Conservation (phyloP, 169 alveolate species). For the Babesia microti region DNA sequence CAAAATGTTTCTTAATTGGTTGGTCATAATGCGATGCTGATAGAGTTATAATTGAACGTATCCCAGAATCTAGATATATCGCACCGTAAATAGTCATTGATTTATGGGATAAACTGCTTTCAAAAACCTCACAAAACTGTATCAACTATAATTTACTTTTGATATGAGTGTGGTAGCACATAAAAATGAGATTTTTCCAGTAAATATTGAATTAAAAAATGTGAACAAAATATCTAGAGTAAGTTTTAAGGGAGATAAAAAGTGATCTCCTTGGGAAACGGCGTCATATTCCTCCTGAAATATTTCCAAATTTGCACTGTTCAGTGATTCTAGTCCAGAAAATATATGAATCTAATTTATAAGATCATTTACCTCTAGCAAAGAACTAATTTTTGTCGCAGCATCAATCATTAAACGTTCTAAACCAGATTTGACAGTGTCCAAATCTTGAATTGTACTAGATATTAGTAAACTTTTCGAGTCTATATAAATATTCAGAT, state of each 20-base stretch:
- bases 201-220: conserved; percentile 10
- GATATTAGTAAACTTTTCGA: conserved; percentile 16
- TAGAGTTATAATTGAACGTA: conserved; percentile 26
- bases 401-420: conserved; percentile 18
- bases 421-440: conserved; percentile 12
- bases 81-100: conserved; percentile 46
- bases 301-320: conserved; percentile 14
- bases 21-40: conserved; percentile 35
- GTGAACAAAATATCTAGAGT: conserved; percentile 13
- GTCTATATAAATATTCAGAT: background rate
- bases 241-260: background rate
- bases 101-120: conserved; percentile 8
- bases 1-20: conserved; percentile 13
- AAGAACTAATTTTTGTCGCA: conserved; percentile 17
- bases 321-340: conserved; percentile 17
- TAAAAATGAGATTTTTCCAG: conserved; percentile 23
- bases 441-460: conserved; percentile 30
- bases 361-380: conserved; percentile 13
- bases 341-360: conserved; percentile 14
- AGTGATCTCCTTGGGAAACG: conserved; percentile 2
- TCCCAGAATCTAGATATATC: conserved; percentile 20
- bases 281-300: conserved; percentile 24
- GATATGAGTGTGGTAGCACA: conserved; percentile 4
- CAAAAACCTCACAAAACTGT: conserved; percentile 31
- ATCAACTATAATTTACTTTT: background rate